Conservation (phyloP, 805 yeast genomes). For the Helenozyma baotianmanensis region DNA sequence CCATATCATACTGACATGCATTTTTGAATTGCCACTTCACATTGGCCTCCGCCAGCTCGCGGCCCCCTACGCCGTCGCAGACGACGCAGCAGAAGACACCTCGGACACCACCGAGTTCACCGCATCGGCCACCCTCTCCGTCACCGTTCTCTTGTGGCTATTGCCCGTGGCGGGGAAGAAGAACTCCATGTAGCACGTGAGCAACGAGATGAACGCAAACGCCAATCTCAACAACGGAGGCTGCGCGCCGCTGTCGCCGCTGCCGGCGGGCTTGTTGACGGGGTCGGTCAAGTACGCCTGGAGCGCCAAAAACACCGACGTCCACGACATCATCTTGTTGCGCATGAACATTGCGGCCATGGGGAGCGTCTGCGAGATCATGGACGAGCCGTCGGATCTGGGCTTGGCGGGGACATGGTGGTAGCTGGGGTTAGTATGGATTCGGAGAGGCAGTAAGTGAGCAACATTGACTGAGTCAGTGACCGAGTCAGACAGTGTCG, state of each 20-base stretch:
- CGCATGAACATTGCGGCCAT: constrained; percentile 66
- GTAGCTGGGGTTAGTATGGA: constrained; percentile 29
- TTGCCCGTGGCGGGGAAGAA: constrained; percentile 42
- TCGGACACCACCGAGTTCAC: constrained; percentile 11
- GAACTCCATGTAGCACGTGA: constrained; percentile 53
- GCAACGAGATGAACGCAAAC: constrained; percentile 44
- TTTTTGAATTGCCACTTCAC: too few species aligned
- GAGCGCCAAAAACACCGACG: constrained; percentile 47
- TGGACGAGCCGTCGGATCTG: constrained; percentile 40
- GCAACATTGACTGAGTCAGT: too few species aligned
- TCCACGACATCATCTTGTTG: constrained; percentile 54
- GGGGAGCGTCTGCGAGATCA: constrained; percentile 55
- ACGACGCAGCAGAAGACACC: constrained; percentile 9
- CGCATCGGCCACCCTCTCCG: constrained; percentile 11
- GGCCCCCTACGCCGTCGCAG: too few species aligned
- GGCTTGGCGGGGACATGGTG: constrained; percentile 46
- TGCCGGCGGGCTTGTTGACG: constrained; percentile 22
- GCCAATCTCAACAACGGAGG: constrained; percentile 44
- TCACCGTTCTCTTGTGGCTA: constrained; percentile 19
- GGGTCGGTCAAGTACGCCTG: constrained; percentile 47
- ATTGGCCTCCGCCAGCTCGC: too few species aligned
- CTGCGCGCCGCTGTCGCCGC: constrained; percentile 28
- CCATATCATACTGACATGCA: too few species aligned
- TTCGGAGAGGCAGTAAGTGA: too few species aligned
- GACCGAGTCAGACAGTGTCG: too few species aligned